These are phyloP conservation scores for Exserohilum turcica DNA, from an alignment of 2,329 filamentous ascomycete genomes.

Conservation along the genomic window DNA sequence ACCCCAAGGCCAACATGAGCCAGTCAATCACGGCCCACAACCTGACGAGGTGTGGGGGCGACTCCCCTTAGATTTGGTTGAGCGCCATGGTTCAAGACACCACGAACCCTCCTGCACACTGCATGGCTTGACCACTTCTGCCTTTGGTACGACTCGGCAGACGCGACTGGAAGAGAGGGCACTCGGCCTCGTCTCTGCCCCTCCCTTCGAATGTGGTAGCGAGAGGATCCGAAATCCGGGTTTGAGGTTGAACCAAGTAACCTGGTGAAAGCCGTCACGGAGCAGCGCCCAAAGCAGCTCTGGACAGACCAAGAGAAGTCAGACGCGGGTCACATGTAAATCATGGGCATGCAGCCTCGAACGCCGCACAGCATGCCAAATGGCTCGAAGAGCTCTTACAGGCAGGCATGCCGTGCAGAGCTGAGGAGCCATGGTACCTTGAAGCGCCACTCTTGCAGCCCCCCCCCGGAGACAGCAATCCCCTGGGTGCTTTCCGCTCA, in stretches of 20 bases:
- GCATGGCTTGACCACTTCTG: slow-evolving; percentile 8
- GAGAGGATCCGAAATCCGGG: slow-evolving; percentile 38
- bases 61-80: neutral
- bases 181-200: slow-evolving; percentile 14
- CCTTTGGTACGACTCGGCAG: slow-evolving; percentile 23
- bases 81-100: slow-evolving; percentile 8
- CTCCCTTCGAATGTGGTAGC: slow-evolving; percentile 22
- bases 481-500: slow-evolving; percentile 2
- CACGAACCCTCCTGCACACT: slow-evolving; percentile 16
- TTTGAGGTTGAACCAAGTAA: slow-evolving; percentile 39
- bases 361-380: slow-evolving; percentile 35
- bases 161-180: slow-evolving; percentile 11
- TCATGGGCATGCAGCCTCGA: slow-evolving; percentile 20
- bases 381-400: slow-evolving; percentile 23
- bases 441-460: slow-evolving; percentile 20
- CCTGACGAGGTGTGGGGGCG: slow-evolving; percentile 7
- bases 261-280: slow-evolving; percentile 27
- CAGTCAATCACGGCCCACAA: slow-evolving; percentile 9
- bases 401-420: slow-evolving; percentile 16
- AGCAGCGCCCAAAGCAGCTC: slow-evolving; percentile 15
- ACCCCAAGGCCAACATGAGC: slow-evolving; percentile 2
- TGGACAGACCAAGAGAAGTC: slow-evolving; percentile 15
- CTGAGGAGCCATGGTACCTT: slow-evolving; percentile 1
- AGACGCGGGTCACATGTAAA: slow-evolving; percentile 15
- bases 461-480: slow-evolving; percentile 5